phyloP scores from a whole-genome alignment of 2,329 filamentous ascomycete genomes.

The Sphaceloma murrayae region DNA sequence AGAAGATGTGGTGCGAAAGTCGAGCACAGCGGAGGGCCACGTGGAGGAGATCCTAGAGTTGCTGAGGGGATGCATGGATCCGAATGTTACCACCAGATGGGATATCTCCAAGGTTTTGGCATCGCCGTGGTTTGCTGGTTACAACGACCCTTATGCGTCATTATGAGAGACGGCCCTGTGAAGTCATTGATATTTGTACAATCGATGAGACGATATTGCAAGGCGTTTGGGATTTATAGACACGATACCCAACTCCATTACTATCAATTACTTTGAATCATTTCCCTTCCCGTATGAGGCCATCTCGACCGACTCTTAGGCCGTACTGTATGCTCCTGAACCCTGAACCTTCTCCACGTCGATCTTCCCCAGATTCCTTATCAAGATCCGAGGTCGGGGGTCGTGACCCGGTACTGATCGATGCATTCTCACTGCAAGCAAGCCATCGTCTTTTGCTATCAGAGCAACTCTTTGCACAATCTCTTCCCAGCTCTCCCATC shows the following conservation, averaged over 20 bases:
- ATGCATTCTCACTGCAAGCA: too few species aligned
- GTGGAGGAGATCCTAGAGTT: slow-evolving; percentile 45
- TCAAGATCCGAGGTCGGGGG: not conserved
- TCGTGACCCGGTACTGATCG: not conserved
- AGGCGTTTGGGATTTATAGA: slow-evolving; percentile 3
- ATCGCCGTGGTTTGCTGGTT: slow-evolving; percentile 43
- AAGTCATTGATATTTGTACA: too few species aligned
- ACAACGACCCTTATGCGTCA: slow-evolving; percentile 8
- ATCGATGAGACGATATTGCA: too few species aligned
- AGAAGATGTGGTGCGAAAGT: slow-evolving; percentile 38
- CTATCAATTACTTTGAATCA: too few species aligned
- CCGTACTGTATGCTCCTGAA: too few species aligned
- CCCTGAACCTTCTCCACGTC: too few species aligned
- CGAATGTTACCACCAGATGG: slow-evolving; percentile 47
- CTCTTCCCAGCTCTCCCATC: not conserved
- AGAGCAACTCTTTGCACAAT: not conserved
- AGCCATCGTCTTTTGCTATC: too few species aligned
- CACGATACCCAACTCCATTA: slow-evolving; percentile 13
- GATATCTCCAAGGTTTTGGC: slow-evolving; percentile 47
- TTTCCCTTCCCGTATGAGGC: too few species aligned
- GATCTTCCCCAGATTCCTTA: not conserved
- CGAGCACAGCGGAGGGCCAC: slow-evolving; percentile 31
- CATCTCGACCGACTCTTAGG: too few species aligned
- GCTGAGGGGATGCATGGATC: slow-evolving; percentile 50
- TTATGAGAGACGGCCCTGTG: too few species aligned